Base-by-base conservation (phyloP, 768 basidiomycete genomes). In the Tylopilus vinaceipallidus region DNA sequence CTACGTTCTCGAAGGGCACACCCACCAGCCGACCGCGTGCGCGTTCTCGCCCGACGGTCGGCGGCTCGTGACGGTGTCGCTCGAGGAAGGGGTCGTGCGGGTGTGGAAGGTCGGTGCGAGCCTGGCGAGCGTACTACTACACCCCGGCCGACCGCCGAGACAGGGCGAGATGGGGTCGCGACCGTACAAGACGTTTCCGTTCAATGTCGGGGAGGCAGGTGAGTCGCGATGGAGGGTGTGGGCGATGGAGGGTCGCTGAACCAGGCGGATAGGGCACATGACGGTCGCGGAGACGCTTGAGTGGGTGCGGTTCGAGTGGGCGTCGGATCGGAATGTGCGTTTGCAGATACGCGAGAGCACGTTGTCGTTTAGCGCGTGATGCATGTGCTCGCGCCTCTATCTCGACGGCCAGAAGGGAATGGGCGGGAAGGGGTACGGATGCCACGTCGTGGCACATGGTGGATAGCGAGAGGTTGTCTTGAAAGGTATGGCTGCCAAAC, bases 101-200 rank as follows among this genome's bases (percentile, higher is more conserved):
- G 91, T 95, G 13, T 99, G 97, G 97, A 98, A 98, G 62, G 94
- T 98, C 6, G 95, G 97, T 0, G 77, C 83, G 9, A 91, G 91
- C 61, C 80, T 99, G 55, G 76, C 84, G 20, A 94, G 92, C 55
- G 40, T 27, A 22, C 84, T 98, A 66, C 94, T 98, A 64, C 85
- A 84, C 63, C 84, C 91, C 2, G 95, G 95, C 2, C 88, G 87
- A 7, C 95, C 93, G 2, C 95, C 97, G 6, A 74, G 92, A 26
- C 94, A 98, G 68, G 93, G 94, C 0, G 79, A 83, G 57, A 74
- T 79, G 22, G 88, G 91, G 14, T 86, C 86, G 0, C 79, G 88
- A 41, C 92, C 97, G 1, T 98, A 81, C 75, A 98, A 95, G 70
- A 86, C 84, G 3, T 75, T 95, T 42, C 79, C 80, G 33, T 97